These are phyloP conservation scores for Veloporphyrellus conicus DNA, from an alignment of 1,284 basidiomycete species.

Conservation along the genomic window DNA sequence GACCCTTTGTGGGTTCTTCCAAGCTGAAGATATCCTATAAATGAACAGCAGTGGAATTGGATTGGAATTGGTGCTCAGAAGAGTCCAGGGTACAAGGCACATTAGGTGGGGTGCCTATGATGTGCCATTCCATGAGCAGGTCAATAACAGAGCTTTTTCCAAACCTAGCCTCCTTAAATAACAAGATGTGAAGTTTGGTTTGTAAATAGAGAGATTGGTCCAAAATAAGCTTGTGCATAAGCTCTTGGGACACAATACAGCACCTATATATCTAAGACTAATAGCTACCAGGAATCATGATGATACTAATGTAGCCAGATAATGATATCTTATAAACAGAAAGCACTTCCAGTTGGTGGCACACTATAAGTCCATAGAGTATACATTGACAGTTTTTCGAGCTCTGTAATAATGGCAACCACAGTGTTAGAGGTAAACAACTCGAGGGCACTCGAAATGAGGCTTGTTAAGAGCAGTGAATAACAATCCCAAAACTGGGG, in stretches of 20 bases:
- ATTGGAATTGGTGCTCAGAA: slow-evolving; percentile 24
- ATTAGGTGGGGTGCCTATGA: slow-evolving; percentile 26
- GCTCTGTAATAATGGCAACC: no score
- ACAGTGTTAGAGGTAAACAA: no score
- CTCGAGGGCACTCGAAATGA: no score
- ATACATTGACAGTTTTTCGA: slow-evolving; percentile 25
- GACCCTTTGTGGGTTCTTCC: slow-evolving; percentile 26
- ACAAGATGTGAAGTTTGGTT: slow-evolving; percentile 26
- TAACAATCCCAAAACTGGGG: no score
- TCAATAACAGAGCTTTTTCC: slow-evolving; percentile 35
- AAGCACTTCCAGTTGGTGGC: slow-evolving; percentile 14
- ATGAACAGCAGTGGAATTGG: slow-evolving; percentile 21
- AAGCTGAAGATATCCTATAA: slow-evolving; percentile 32
- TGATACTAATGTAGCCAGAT: slow-evolving; percentile 18
- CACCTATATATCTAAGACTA: slow-evolving; percentile 22
- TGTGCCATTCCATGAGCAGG: slow-evolving; percentile 24
- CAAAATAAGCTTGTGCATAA: slow-evolving; percentile 20
- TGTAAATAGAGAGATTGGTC: slow-evolving; percentile 14
- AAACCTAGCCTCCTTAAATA: slow-evolving; percentile 33
- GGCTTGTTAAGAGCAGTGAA: no score
- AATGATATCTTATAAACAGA: slow-evolving; percentile 21
- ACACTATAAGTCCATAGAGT: slow-evolving; percentile 35
- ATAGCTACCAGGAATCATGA: slow-evolving; percentile 25
- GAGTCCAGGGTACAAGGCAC: slow-evolving; percentile 26
- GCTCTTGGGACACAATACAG: slow-evolving; percentile 14